Evolutionary conservation across 225 moss, liverwort and hornwort species (phyloP).

Genomic region (Sphagnum tenellum): DNA sequence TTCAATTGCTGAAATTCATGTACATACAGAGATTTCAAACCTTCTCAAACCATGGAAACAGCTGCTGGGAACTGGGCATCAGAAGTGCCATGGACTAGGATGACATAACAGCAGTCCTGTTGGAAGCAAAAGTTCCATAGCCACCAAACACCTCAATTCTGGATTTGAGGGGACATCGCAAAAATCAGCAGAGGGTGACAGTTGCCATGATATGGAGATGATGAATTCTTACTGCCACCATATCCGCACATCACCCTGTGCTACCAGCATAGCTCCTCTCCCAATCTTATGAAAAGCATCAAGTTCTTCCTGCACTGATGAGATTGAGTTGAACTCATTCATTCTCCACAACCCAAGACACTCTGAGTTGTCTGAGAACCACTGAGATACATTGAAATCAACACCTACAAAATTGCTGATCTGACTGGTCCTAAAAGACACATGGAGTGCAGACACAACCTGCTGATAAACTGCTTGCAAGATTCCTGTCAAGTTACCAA

Average conservation of each 20-base stretch:
- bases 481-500: conserved; percentile 13
- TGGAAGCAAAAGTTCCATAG: too few relatives aligned
- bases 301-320: conserved; percentile 15
- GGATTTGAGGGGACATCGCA: too few relatives aligned
- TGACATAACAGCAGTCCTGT: too few relatives aligned
- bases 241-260: conserved; percentile 35
- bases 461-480: conserved; percentile 21
- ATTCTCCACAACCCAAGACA: conserved; percentile 12
- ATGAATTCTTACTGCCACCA: conserved; percentile 16
- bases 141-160: too few relatives aligned
- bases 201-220: too few relatives aligned
- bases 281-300: conserved; percentile 9
- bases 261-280: conserved; percentile 22
- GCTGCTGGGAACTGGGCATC: too few relatives aligned
- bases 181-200: too few relatives aligned
- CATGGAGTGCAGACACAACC: conserved; percentile 22
- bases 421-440: conserved; percentile 21
- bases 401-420: conserved; percentile 19
- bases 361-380: conserved; percentile 20
- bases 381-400: conserved; percentile 27
- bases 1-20: too few relatives aligned
- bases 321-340: too few relatives aligned
- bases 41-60: too few relatives aligned
- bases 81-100: too few relatives aligned
- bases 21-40: too few relatives aligned